phyloP scores from a whole-genome alignment of 2,329 filamentous ascomycete genomes.

The Penicillium frequentans region DNA sequence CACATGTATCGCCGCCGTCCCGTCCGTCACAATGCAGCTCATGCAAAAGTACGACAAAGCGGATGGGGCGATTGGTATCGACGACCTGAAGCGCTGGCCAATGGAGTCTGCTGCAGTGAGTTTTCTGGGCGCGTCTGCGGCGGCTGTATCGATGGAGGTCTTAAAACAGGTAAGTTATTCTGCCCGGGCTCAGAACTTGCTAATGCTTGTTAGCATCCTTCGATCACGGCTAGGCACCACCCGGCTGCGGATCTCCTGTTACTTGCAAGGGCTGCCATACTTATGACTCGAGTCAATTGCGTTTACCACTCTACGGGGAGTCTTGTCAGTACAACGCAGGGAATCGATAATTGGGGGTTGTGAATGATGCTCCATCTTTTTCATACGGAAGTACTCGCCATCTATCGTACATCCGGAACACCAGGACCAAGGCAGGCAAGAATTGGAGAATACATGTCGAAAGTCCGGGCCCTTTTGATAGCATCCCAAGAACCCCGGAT shows the following conservation, averaged over 20 bases:
- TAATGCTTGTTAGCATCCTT: conserved; percentile 3
- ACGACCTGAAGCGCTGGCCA: conserved; percentile 20
- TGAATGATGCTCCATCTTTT: background rate
- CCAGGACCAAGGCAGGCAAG: too few relatives aligned
- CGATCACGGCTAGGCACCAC: conserved; percentile 1
- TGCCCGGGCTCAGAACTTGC: conserved; percentile 10
- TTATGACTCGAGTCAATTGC: background rate
- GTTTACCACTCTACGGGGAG: background rate
- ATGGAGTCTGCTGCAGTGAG: conserved; percentile 1
- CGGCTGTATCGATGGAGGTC: background rate
- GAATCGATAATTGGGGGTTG: background rate
- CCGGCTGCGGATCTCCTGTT: conserved; percentile 6
- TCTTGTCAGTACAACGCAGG: background rate
- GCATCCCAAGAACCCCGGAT: too few relatives aligned
- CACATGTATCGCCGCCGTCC: too few relatives aligned
- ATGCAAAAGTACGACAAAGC: conserved; percentile 36
- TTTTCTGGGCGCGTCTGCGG: conserved; percentile 3
- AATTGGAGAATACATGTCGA: too few relatives aligned
- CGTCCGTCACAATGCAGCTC: conserved; percentile 30
- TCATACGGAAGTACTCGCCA: too few relatives aligned
- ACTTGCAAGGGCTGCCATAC: conserved; percentile 1
- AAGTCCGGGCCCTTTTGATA: too few relatives aligned
- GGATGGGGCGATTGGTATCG: conserved; percentile 28
- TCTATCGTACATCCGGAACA: too few relatives aligned
- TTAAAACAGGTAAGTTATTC: background rate